Base-by-base conservation (phyloP, 306 rosid species). In the Trichosanthes cucumerina region DNA sequence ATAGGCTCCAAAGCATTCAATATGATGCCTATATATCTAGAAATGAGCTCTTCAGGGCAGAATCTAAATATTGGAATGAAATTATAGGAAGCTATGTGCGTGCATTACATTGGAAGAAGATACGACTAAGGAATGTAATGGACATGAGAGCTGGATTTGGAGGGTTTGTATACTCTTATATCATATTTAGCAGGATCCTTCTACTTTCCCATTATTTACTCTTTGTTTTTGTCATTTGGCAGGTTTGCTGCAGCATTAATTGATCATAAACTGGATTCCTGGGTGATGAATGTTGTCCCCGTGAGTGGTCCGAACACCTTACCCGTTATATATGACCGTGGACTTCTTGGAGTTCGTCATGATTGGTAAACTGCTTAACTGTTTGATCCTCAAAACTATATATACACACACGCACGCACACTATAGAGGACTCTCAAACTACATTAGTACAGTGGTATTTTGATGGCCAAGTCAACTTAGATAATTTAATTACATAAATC, bases 141-240 rank as follows among this genome's bases (percentile, higher is more conserved):
- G 98, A 95, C 89, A 95, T 95, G 98, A 89, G 87, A 91, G 98
- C 97, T 62, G 96, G 97, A 78, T 95, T 92, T 88, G 98, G 98
- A 89, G 98, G 98, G 98, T 92, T 90, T 31, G 71, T 63, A 78
- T 71, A 65, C 57, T 65, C 56, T 68, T 28, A 75, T 80, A 81
- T 74, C 72, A 21, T 64, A 34, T 36, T 60, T 71, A 36, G 23
- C 44, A 15, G 11, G 41, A 47, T 39, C 58, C 73, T 59, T 47
- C 58, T 72, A 47, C 54, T 31, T 80, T 66, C 54, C 53, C 43
- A 52, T 72, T 38, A 39, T 38, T 77, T 80, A 83, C 75, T 14
- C 76, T 83, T 78, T 38, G 78, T 63, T 43, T 79, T 64, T 84
- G 58, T 80, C 79, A 0, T 77, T 86, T 78, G 83, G 26, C 96